These are phyloP conservation scores for Saccharomycopsis sp. DNA, from an alignment of 805 yeast genomes.

Conservation along the genomic window DNA sequence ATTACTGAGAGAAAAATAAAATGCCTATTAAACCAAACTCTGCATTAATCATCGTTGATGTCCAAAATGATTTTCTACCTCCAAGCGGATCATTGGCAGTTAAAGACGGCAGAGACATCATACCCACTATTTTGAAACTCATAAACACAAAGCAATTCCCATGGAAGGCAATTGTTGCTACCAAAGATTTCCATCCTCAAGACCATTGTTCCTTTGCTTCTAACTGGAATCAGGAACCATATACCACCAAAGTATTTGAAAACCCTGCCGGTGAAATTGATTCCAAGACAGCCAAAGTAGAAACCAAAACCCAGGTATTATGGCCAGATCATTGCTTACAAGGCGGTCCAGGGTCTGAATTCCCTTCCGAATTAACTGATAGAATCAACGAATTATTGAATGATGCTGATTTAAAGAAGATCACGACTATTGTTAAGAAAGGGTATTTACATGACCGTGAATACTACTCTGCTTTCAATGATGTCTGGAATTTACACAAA, in stretches of 20 bases:
- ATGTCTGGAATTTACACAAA: constrained; percentile 63
- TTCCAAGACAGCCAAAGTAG: constrained; percentile 25
- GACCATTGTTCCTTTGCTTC: constrained; percentile 80
- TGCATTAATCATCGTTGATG: constrained; percentile 71
- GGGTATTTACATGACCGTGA: constrained; percentile 72
- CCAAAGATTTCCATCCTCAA: constrained; percentile 86
- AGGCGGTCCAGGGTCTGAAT: constrained; percentile 55
- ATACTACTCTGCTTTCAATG: constrained; percentile 82
- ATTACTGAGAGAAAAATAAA: no score
- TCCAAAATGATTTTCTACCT: constrained; percentile 84
- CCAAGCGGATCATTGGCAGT: constrained; percentile 76
- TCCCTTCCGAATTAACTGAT: constrained; percentile 45
- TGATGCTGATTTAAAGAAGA: constrained; percentile 14
- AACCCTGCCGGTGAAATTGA: constrained; percentile 41
- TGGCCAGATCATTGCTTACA: constrained; percentile 96
- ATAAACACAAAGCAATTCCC: constrained; percentile 33
- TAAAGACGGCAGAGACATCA: constrained; percentile 49
- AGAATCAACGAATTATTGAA: constrained; percentile 27
- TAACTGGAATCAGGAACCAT: constrained; percentile 49
- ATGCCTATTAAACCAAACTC: constrained; percentile 22
- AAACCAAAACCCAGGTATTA: constrained; percentile 36
- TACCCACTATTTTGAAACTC: constrained; percentile 46
- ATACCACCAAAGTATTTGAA: constrained; percentile 38
- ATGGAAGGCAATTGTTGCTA: constrained; percentile 64
- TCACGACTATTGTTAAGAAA: constrained; percentile 50